Conservation (phyloP, 768 basidiomycete species). For the Holtermannia corniformis region DNA sequence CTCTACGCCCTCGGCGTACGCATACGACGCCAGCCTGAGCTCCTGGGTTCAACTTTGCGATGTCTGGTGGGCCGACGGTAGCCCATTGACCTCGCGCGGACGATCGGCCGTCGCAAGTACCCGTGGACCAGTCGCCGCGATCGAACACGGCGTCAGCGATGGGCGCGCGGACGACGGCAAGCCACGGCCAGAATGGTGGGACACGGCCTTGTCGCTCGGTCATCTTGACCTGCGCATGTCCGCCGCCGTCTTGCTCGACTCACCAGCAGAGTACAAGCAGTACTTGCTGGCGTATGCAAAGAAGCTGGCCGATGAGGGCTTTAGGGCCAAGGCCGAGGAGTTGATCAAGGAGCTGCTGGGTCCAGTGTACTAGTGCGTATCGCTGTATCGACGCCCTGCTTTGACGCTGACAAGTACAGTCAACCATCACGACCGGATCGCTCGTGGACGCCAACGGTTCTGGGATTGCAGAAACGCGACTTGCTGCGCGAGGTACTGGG, state of each 20-base stretch:
- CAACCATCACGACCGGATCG: conserved; percentile 54
- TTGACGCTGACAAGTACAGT: conserved; percentile 6
- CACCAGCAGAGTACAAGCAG: conserved; percentile 73
- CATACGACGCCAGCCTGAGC: conserved; percentile 60
- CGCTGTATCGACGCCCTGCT: too few species aligned
- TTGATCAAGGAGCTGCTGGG: conserved; percentile 81
- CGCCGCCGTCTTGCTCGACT: conserved; percentile 65
- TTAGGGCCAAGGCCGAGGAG: conserved; percentile 79
- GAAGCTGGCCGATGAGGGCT: conserved; percentile 81
- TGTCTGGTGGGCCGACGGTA: conserved; percentile 75
- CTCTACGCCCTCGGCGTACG: conserved; percentile 66
- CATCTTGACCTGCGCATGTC: conserved; percentile 77
- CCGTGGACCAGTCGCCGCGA: conserved; percentile 19
- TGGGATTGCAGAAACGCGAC: conserved; percentile 70
- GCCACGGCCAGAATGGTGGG: conserved; percentile 64
- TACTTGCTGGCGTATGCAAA: conserved; percentile 66
- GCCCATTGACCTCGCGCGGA: conserved; percentile 25
- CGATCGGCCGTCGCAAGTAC: background rate
- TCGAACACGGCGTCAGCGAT: conserved; percentile 31
- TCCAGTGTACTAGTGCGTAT: conserved; percentile 73
- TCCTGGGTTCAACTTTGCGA: conserved; percentile 70
- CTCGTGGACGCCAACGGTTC: conserved; percentile 60
- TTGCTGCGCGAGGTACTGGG: conserved; percentile 68
- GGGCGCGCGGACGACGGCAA: background rate
- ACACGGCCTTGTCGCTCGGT: conserved; percentile 67